Conservation (phyloP, 2,329 filamentous ascomycete genomes). For the Atkinsonella hypoxylon region DNA sequence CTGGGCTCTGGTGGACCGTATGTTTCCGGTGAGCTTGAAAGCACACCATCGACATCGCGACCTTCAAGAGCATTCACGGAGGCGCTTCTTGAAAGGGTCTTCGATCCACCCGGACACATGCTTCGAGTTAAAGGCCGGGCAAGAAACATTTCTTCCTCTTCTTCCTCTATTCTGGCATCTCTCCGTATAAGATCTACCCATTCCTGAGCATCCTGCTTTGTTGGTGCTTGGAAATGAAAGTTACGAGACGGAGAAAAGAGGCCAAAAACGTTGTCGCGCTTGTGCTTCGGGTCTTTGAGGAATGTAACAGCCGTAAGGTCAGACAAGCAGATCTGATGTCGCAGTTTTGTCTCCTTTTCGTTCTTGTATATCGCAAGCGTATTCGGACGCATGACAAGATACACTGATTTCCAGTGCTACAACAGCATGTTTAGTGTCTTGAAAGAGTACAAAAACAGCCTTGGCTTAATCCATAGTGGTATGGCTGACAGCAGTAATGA, state of each 20-base stretch:
- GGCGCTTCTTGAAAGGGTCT: slow-evolving; percentile 2
- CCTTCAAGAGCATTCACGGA: slow-evolving; percentile 7
- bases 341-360: slow-evolving; percentile 77
- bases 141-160: slow-evolving; percentile 72
- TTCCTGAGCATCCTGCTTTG: slow-evolving; percentile 62
- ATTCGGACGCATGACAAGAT: slow-evolving; percentile 81
- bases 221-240: slow-evolving; percentile 74
- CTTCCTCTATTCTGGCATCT: slow-evolving; percentile 75
- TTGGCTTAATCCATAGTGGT: no score
- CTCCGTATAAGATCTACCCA: slow-evolving; percentile 77
- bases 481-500: neutral
- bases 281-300: slow-evolving; percentile 80
- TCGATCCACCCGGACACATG: slow-evolving; percentile 22
- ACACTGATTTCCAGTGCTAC: slow-evolving; percentile 81
- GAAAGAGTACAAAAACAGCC: neutral
- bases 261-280: slow-evolving; percentile 77
- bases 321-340: slow-evolving; percentile 75
- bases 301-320: slow-evolving; percentile 86
- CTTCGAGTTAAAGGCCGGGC: slow-evolving; percentile 49
- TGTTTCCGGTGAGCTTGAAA: slow-evolving; percentile 53
- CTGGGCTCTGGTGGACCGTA: slow-evolving; percentile 22
- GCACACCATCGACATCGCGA: slow-evolving; percentile 28
- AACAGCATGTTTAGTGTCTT: slow-evolving; percentile 10
- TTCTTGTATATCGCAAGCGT: slow-evolving; percentile 89
- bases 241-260: slow-evolving; percentile 86